Evolutionary conservation across 352 stramenopile genomes (phyloP), one percentile per base, ranked within the genome.

Genomic region (Pythium brachiatum): DNA sequence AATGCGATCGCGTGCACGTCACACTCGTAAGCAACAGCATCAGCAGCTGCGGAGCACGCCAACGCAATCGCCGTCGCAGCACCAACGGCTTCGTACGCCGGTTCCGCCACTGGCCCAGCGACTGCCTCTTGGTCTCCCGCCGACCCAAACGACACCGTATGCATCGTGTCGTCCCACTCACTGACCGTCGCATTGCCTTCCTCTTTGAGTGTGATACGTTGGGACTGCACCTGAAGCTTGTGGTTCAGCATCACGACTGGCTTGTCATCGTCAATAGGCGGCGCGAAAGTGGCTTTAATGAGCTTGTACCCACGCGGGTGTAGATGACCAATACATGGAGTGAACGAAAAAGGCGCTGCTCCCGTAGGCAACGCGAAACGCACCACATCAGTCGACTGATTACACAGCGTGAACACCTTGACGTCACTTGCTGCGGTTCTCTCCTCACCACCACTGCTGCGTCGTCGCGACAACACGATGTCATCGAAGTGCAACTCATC

Each of bases 401-500:
- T 96, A 34, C 73, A 78, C 2, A 97, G 53, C 1, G 74, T 85
- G 50, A 97, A 97, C 0, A 86, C 73, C 38, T 88, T 88, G 18
- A 85, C 78, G 29, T 84, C 72, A 0, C 66, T 78, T 16, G 29
- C 18, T 15, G 34, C 5, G 1, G 18, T 11, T 5, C 20, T 46
- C 13, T 36, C 51, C 3, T 48, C 21, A 9, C 7, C 11, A 20
- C 12, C 43, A n/a, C 9, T 3, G 15, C n/a, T 39, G 8, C 5
- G 32, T 38, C 3, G 23, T 7, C 16, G 27, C 1, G 52, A 25
- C 2, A 97, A 36, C 7, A 79, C 64, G n/a, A 97, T 78, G 48
- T 97, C 86, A 12, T 91, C 83, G 64, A 98, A 98, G 50, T 89
- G 70, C 4, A 98, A 68, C 50, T 92, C 74, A 43, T 96, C 86